Evolutionary conservation across 495 filamentous ascomycete species (phyloP).

Genomic region (Hyphodiscus hymeniophilus): DNA sequence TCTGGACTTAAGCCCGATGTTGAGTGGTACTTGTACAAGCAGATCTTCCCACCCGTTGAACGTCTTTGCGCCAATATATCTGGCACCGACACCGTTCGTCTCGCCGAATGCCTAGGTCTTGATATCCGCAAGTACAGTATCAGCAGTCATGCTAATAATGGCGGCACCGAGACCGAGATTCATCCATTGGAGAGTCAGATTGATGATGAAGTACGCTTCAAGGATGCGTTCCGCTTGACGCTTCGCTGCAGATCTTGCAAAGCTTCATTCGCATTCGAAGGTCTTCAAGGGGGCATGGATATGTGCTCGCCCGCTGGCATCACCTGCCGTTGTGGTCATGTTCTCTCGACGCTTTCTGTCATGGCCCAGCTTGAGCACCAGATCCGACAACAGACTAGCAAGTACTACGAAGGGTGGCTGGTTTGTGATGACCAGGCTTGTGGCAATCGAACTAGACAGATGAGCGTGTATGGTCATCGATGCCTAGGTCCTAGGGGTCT

Average conservation of each 20-base stretch:
- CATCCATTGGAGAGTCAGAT: slow-evolving; percentile 90
- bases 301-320: slow-evolving; percentile 66
- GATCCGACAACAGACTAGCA: slow-evolving; percentile 64
- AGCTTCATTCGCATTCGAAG: slow-evolving; percentile 61
- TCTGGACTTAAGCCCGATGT: slow-evolving; percentile 74
- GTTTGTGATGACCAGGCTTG: slow-evolving; percentile 83
- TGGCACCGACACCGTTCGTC: slow-evolving; percentile 77
- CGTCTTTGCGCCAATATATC: slow-evolving; percentile 93
- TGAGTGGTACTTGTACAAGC: slow-evolving; percentile 96
- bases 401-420: slow-evolving; percentile 89
- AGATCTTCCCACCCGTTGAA: slow-evolving; percentile 97
- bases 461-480: slow-evolving; percentile 83
- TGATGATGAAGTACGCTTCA: slow-evolving; percentile 78
- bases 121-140: slow-evolving; percentile 82
- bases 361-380: slow-evolving; percentile 81
- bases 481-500: slow-evolving; percentile 83
- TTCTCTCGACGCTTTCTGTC: slow-evolving; percentile 62
- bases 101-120: slow-evolving; percentile 89
- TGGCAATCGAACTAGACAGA: slow-evolving; percentile 79
- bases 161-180: slow-evolving; percentile 55
- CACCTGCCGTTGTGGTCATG: slow-evolving; percentile 58
- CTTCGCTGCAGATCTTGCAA: slow-evolving; percentile 81
- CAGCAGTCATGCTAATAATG: slow-evolving; percentile 45
- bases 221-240: slow-evolving; percentile 61
- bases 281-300: slow-evolving; percentile 48